Percentiles rank a stretch among this genome's conserved stretches.
These are phyloP conservation scores for Zygoascus bituminiphila DNA, from an alignment of 805 yeast genomes.

Conservation along the genomic window DNA sequence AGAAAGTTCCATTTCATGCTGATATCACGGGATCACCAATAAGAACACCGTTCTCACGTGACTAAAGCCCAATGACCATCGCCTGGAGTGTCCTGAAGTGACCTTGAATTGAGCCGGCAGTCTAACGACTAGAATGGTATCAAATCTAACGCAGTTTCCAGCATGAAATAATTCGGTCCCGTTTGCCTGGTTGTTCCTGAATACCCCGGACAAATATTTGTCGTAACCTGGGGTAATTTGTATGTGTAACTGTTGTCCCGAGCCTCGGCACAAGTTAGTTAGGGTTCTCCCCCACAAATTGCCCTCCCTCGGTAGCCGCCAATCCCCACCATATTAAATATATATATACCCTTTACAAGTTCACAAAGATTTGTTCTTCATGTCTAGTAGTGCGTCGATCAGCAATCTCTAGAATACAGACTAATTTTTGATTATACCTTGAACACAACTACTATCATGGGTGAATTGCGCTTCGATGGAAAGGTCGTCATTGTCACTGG, in stretches of 20 bases:
- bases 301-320: background rate
- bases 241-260: background rate
- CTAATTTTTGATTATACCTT: background rate
- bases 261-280: background rate
- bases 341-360: background rate
- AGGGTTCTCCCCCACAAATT: background rate
- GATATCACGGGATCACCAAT: too few relatives aligned
- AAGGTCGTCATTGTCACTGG: conserved; percentile 90
- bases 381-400: background rate
- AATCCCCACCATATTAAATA: background rate
- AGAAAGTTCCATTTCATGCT: background rate
- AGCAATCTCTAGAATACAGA: background rate
- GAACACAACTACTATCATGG: conserved; percentile 15
- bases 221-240: background rate
- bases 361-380: background rate
- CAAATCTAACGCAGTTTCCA: too few relatives aligned
- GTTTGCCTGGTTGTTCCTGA: too few relatives aligned
- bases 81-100: too few relatives aligned
- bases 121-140: too few relatives aligned
- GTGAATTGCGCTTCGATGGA: conserved; percentile 51
- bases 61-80: too few relatives aligned
- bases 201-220: too few relatives aligned
- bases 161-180: too few relatives aligned
- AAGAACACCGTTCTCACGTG: too few relatives aligned
- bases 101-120: too few relatives aligned